Base-by-base conservation (phyloP, 176 grass and related monocot species). In the Otatea glauca region DNA sequence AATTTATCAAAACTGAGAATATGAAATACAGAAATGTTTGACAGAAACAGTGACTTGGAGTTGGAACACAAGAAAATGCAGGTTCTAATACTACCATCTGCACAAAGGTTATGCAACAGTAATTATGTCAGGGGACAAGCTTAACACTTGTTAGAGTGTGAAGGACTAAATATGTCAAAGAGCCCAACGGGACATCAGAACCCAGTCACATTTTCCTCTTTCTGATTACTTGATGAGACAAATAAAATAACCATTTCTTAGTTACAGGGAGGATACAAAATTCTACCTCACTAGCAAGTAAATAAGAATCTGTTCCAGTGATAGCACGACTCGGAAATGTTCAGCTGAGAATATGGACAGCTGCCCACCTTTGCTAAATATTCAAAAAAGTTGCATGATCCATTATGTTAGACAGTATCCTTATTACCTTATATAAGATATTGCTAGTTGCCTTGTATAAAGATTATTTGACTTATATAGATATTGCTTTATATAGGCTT, bases 91-190 rank as follows among this genome's bases (percentile, higher is more conserved):
- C 38, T 9, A 43, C 7, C 42, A 43, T 69, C 41, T 49, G 35
- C 27, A 50, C 11, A 67, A 37, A 71, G 21, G 60, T 59, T 48
- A 59, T 49, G 18, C 21, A 69, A 42, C n/a, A 80, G 20, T 80
- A 72, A 42, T 65, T 29, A 44, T 86, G 16, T 55, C 58, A 74
- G 47, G 11, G 18, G 64, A 65, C 43, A 65, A 54, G n/a, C 23
- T 5, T 68, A 49, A 49, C 42, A 66, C 60, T 32, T 18, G 59
- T 66, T 54, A 45, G 24, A 44, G 17, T 63, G 39, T 74, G 20
- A 54, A 35, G 37, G 48, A 75, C 18, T 24, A 15, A 41, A 59
- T 44, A 14, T 49, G 63, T 17, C 49, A 1, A n/a, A n/a, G 27
- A 59, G 78, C 70, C 56, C 3, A 58, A 47, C 20, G 37, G 61